Percentiles rank a stretch among this genome's conserved stretches.
Conservation (phyloP, 2,329 filamentous ascomycete genomes). For the Orbilia oligospora region DNA sequence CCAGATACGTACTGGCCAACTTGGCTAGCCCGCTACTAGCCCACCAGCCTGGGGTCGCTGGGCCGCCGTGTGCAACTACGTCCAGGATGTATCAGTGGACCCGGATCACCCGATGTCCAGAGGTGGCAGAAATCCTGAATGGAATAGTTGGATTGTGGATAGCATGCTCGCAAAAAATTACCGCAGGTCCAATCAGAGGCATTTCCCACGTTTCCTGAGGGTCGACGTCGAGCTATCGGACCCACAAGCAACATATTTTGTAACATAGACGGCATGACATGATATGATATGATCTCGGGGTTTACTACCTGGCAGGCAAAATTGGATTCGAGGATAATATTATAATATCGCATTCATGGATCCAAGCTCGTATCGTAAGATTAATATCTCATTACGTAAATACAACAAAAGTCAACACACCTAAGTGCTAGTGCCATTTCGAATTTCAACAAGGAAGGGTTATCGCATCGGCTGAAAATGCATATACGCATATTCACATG, state of each 20-base stretch:
- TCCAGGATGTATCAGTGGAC: neutral
- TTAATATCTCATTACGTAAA: neutral
- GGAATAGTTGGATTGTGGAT: constrained; percentile 1
- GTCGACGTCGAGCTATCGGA: neutral
- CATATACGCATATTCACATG: no score
- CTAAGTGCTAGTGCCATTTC: no score
- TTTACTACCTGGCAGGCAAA: neutral
- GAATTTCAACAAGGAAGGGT: no score
- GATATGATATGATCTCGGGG: neutral
- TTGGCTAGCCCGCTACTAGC: no score
- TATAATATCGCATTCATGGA: neutral
- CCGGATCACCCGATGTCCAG: no score
- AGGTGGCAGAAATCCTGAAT: neutral
- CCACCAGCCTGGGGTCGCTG: no score
- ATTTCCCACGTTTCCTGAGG: neutral
- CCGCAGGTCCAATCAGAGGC: neutral
- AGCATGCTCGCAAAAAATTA: neutral
- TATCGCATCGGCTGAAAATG: no score
- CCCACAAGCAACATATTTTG: neutral
- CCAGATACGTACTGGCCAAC: neutral
- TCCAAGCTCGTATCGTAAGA: neutral
- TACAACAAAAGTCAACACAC: neutral
- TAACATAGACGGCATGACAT: neutral
- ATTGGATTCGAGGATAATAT: neutral
- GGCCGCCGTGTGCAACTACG: neutral